Evolutionary conservation across 2,329 filamentous ascomycete species (phyloP).

Genomic region (Sarocladiaceae sp.): DNA sequence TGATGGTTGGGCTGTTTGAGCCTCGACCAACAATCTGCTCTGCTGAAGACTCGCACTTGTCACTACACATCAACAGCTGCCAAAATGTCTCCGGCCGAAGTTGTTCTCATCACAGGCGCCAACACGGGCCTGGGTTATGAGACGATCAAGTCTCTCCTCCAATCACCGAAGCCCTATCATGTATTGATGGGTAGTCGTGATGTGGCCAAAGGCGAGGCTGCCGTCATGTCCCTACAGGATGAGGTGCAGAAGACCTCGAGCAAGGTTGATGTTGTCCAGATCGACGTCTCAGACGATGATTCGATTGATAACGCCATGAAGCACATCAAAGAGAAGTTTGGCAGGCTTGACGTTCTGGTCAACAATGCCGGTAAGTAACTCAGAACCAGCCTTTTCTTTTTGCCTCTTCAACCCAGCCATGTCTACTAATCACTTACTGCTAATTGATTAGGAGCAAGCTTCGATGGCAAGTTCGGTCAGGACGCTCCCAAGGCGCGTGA

Average conservation of each 20-base stretch:
- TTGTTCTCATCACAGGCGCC: constrained; percentile 50
- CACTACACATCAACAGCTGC: background rate
- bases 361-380: constrained; percentile 25
- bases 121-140: constrained; percentile 54
- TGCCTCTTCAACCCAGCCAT: no score
- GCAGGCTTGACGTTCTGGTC: constrained; percentile 25
- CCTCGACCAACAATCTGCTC: no score
- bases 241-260: constrained; percentile 33
- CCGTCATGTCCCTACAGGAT: constrained; percentile 29
- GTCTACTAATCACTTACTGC: no score
- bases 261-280: constrained; percentile 28
- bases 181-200: constrained; percentile 47
- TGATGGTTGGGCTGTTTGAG: no score
- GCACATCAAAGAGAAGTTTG: constrained; percentile 19
- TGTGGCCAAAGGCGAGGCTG: constrained; percentile 39
- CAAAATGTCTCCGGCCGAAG: constrained; percentile 15
- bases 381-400: background rate
- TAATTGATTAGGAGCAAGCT: constrained; percentile 24
- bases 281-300: constrained; percentile 25
- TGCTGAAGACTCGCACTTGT: no score
- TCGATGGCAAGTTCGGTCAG: constrained; percentile 27
- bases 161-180: constrained; percentile 37
- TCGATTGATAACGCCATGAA: constrained; percentile 24
- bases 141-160: constrained; percentile 41
- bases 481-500: constrained; percentile 27